Percentiles rank a stretch among this genome's conserved stretches.
Evolutionary conservation across 176 grass and related monocot genomes (phyloP).

Genomic region (Saccharum spontaneum): DNA sequence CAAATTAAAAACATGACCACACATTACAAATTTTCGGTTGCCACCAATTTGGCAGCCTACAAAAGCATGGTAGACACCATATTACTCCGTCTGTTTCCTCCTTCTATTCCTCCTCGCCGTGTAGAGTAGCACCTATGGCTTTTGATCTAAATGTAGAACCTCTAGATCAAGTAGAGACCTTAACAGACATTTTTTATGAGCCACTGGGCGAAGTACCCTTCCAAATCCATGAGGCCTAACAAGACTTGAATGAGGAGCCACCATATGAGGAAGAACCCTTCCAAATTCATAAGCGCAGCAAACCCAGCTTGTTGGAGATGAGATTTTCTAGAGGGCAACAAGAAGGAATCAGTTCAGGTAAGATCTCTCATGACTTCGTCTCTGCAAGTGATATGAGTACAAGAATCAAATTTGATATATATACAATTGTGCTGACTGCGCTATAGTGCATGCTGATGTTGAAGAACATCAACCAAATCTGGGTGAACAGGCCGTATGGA

Average conservation of each 20-base stretch:
- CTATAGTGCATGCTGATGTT: background rate
- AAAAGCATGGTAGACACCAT: background rate
- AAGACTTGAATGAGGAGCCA: background rate
- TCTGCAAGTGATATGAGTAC: no score
- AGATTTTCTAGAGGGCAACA: no score
- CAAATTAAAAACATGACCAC: no score
- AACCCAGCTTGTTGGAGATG: background rate
- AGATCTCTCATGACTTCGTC: background rate
- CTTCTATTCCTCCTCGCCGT: no score
- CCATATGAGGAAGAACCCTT: background rate
- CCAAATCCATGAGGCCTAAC: background rate
- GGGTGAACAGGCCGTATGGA: background rate
- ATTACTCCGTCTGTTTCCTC: background rate
- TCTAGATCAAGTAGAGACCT: background rate
- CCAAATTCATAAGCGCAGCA: background rate
- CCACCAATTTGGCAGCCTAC: background rate
- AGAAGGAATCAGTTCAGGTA: background rate
- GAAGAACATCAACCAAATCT: background rate
- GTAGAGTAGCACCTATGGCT: background rate
- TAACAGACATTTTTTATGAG: background rate
- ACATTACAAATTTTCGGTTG: no score
- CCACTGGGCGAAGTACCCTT: background rate
- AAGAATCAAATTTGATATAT: background rate
- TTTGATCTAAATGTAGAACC: background rate
- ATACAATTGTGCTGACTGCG: background rate